Conservation (phyloP, 352 stramenopile species). For the Blastocystis sp. region DNA sequence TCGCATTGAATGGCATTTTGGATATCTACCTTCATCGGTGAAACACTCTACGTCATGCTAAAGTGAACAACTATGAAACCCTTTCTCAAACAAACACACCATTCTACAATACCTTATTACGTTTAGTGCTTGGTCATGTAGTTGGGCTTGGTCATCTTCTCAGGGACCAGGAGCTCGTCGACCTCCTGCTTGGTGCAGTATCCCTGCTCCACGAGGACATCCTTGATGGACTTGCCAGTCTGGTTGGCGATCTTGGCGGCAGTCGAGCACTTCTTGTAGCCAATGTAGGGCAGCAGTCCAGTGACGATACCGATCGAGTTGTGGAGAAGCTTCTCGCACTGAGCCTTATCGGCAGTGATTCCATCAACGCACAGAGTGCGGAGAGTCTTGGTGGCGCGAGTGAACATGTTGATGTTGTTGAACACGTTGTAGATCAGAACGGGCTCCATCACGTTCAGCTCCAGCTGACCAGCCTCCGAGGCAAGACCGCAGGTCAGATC, state of each 20-base stretch:
- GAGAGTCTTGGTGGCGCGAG: constrained; percentile 44
- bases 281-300: constrained; percentile 45
- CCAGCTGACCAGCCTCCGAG: constrained; percentile 56
- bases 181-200: constrained; percentile 48
- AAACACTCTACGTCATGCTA: not conserved
- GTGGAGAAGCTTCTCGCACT: constrained; percentile 43
- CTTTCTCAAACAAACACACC: constrained; percentile 1
- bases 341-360: constrained; percentile 41
- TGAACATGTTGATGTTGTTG: constrained; percentile 52
- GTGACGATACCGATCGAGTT: constrained; percentile 54
- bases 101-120: not conserved
- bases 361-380: constrained; percentile 49
- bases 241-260: constrained; percentile 40
- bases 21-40: no score
- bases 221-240: constrained; percentile 52
- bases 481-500: constrained; percentile 48
- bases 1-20: not conserved
- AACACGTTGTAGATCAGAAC: constrained; percentile 43
- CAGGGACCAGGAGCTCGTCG: constrained; percentile 39
- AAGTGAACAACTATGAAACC: not conserved
- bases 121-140: constrained; percentile 44
- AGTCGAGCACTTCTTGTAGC: constrained; percentile 50
- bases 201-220: constrained; percentile 39
- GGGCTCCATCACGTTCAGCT: constrained; percentile 28
- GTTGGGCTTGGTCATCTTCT: constrained; percentile 56